phyloP scores from a whole-genome alignment of 257 asterid species.

The Fraxinus quadrangulata region DNA sequence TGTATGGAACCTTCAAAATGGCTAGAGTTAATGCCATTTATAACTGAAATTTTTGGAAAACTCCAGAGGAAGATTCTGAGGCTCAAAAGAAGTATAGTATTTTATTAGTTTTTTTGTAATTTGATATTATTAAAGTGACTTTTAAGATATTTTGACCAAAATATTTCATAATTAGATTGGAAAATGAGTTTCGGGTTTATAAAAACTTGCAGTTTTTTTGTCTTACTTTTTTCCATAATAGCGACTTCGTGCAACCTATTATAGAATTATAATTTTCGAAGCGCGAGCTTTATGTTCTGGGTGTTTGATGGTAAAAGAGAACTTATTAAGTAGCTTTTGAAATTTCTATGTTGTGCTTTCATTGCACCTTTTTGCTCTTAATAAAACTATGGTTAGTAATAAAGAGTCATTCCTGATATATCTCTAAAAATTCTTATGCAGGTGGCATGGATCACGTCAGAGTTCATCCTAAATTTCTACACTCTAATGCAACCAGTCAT shows the following conservation, averaged over 20 bases:
- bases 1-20: background rate
- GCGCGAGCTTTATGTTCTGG: too few species aligned
- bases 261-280: background rate
- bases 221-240: background rate
- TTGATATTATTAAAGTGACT: background rate
- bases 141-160: background rate
- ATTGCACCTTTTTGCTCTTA: background rate
- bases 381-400: constrained; percentile 4
- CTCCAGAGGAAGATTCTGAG: background rate
- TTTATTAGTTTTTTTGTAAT: background rate
- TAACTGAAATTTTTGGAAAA: background rate
- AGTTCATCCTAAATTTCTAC: constrained; percentile 89
- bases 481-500: constrained; percentile 98
- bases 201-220: background rate
- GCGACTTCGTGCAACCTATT: background rate
- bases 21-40: background rate
- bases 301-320: background rate
- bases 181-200: background rate
- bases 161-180: background rate
- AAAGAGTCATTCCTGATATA: constrained; percentile 8
- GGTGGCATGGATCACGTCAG: constrained; percentile 97
- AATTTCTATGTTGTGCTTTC: background rate
- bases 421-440: constrained; percentile 31
- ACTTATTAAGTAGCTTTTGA: background rate
- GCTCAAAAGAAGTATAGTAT: background rate